These are phyloP conservation scores for Lavandula angustifolia DNA, from an alignment of 257 asterid species.

Conservation along the genomic window DNA sequence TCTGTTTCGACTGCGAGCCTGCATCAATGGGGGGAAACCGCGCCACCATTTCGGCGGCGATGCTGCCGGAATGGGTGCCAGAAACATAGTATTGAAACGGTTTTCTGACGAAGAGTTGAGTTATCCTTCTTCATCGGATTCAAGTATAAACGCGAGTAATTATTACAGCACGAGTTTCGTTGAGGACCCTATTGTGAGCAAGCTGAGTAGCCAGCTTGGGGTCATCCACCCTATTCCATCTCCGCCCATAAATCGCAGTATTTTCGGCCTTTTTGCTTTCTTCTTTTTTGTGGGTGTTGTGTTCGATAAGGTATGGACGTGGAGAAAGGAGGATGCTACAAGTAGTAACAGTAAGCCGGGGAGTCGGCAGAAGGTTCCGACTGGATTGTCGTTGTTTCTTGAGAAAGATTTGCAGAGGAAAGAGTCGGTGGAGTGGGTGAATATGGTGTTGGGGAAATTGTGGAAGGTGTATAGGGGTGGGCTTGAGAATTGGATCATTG, in stretches of 20 bases:
- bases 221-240: constrained; percentile 76
- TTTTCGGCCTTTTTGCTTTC: constrained; percentile 70
- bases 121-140: constrained; percentile 2
- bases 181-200: constrained; percentile 90
- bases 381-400: constrained; percentile 55
- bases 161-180: constrained; percentile 64
- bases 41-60: constrained; percentile 37
- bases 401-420: constrained; percentile 88
- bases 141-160: constrained; percentile 31
- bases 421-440: constrained; percentile 91
- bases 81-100: constrained; percentile 57
- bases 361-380: constrained; percentile 62
- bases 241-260: constrained; percentile 61
- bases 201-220: constrained; percentile 89
- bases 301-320: constrained; percentile 85
- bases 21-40: constrained; percentile 51
- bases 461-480: constrained; percentile 82
- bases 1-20: constrained; percentile 44
- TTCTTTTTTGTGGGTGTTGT: constrained; percentile 92
- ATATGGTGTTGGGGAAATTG: constrained; percentile 85
- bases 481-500: constrained; percentile 82
- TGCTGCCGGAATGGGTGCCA: constrained; percentile 34
- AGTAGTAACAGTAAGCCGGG: constrained; percentile 38
- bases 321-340: constrained; percentile 49
- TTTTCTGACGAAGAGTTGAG: constrained; percentile 48